Evolutionary conservation across 371 early-diverging fungal species (phyloP).

Genomic region (Syncephalis plumigaleata): DNA sequence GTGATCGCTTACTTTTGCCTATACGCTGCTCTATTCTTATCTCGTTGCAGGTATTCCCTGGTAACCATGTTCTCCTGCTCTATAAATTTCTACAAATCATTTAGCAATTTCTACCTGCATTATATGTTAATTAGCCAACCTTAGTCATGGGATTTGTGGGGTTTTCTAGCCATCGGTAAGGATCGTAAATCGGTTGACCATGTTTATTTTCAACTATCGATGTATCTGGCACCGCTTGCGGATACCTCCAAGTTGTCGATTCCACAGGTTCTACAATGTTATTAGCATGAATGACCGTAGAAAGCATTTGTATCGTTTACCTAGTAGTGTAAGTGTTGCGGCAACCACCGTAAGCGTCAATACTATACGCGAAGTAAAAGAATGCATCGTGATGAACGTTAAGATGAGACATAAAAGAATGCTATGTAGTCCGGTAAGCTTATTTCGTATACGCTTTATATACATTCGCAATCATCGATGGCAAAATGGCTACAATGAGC

Average conservation of each 20-base stretch:
- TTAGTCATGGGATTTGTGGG: constrained; percentile 25
- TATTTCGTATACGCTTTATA: no score
- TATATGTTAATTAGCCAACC: constrained; percentile 2
- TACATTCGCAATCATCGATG: no score
- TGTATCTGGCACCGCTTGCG: constrained; percentile 19
- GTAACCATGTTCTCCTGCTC: constrained; percentile 17
- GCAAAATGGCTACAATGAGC: no score
- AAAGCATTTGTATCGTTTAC: no score
- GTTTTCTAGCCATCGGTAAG: constrained; percentile 36
- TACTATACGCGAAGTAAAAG: no score
- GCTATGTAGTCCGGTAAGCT: no score
- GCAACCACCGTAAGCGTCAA: no score
- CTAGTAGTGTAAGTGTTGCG: no score
- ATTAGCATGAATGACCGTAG: no score
- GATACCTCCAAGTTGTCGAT: constrained; percentile 15
- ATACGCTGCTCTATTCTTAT: constrained; percentile 14
- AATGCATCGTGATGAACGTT: no score
- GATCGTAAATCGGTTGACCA: constrained; percentile 20
- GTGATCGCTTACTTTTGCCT: constrained; percentile 11
- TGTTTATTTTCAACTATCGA: constrained; percentile 17
- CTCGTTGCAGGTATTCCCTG: constrained; percentile 12
- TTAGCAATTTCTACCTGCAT: not conserved
- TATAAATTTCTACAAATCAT: constrained; percentile 14
- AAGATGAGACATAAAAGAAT: no score
- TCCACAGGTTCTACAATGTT: no score